A percentile compares a stretch with the other conserved stretches of the same genome.
Conservation (phyloP, 352 stramenopile genomes). For the Phytopythium litorale region DNA sequence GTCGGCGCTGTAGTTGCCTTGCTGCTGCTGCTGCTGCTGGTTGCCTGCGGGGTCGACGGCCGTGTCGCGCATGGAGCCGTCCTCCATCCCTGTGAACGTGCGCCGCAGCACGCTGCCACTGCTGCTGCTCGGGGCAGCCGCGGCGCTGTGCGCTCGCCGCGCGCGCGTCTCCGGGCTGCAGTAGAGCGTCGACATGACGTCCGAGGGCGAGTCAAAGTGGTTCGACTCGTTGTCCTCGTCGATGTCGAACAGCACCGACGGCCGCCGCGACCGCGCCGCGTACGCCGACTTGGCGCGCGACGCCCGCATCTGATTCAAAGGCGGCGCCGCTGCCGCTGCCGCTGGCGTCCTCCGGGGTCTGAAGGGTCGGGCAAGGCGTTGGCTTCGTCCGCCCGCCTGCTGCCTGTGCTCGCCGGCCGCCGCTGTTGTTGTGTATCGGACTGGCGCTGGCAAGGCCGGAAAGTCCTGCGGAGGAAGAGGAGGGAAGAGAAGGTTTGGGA, state of each 20-base stretch:
- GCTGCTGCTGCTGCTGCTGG: background rate
- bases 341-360: background rate
- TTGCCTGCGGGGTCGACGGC: background rate
- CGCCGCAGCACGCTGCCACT: background rate
- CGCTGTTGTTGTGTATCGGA: background rate
- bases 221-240: constrained; percentile 29
- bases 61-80: constrained; percentile 5
- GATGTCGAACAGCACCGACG: constrained; percentile 43
- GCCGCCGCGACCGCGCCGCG: constrained; percentile 13
- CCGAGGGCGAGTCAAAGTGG: constrained; percentile 10
- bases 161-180: constrained; percentile 16
- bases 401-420: background rate
- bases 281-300: constrained; percentile 23
- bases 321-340: background rate
- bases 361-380: background rate
- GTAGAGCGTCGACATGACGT: constrained; percentile 15
- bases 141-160: constrained; percentile 2
- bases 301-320: constrained; percentile 9
- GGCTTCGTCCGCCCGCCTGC: background rate
- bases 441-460: background rate
- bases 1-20: background rate
- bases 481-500: background rate
- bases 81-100: background rate
- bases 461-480: background rate
- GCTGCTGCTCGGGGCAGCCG: constrained; percentile 14